Evolutionary conservation across 148 eudicot genomes (phyloP).

Genomic region (Rhododendron mucronatum): DNA sequence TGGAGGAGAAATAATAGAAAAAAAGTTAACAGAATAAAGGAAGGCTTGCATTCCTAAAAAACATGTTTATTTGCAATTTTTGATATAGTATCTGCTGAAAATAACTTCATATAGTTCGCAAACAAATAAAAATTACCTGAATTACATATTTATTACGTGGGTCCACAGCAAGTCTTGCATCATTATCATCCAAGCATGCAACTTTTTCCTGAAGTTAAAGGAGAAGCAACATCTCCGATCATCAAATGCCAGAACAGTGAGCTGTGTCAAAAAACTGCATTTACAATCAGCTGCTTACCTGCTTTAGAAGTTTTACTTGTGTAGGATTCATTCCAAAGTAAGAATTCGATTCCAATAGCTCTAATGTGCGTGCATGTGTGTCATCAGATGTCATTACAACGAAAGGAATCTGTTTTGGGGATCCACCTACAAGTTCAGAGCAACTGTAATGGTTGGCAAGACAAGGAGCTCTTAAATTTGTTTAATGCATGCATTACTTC

Average conservation of each 20-base stretch:
- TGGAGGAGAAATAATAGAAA: not conserved
- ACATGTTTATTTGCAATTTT: not conserved
- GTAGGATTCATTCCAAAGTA: conserved; percentile 88
- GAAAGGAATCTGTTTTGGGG: conserved; percentile 63
- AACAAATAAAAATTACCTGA: conserved; percentile 45
- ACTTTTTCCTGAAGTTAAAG: conserved; percentile 76
- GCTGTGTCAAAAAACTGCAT: not conserved
- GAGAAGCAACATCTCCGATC: not conserved
- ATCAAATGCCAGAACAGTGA: not conserved
- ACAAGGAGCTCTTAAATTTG: not conserved
- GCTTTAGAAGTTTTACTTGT: conserved; percentile 82
- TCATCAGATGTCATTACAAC: conserved; percentile 98
- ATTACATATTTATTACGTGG: conserved; percentile 66
- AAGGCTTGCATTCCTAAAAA: not conserved
- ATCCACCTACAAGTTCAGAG: conserved; percentile 47
- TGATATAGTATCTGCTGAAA: not conserved
- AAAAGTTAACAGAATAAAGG: not conserved
- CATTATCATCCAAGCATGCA: conserved; percentile 97
- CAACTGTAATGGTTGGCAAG: conserved; percentile 7
- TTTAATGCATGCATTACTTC: not conserved
- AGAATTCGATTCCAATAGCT: conserved; percentile 70
- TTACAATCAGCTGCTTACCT: conserved; percentile 37
- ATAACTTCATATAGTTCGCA: not conserved
- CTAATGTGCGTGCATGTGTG: conserved; percentile 70
- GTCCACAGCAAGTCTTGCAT: conserved; percentile 89